Evolutionary conservation across 441 rosid species (phyloP), one percentile per base, ranked within the genome.

Genomic region (Sinapis alba): DNA sequence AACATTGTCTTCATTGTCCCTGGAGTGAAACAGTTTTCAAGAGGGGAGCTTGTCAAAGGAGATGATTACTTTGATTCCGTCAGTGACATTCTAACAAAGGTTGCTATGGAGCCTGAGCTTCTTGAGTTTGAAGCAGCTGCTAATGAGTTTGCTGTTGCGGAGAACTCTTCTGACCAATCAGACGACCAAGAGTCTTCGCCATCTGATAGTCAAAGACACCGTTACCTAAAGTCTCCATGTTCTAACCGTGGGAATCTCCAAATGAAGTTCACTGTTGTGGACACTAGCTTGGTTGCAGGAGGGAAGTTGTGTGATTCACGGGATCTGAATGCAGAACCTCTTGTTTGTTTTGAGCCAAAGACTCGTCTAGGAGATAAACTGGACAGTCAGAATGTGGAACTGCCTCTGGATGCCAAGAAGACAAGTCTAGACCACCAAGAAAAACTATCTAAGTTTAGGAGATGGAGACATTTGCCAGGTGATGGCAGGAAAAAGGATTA

Each of bases 41-140:
- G 84, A 81, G 80, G 86, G 64, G 77, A 86, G 77, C 94, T 85
- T 73, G 82, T 84, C 58, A 92, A 86, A 82, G 94, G 94, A 24
- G 77, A 81, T 26, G 87, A 89, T 69, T 92, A 90, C 84, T 92
- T 87, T 68, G 96, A 90, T 79, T 92, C 97, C 6, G 74, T 90
- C 63, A 85, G 86, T 76, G 96, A 90, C 80, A 88, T 92, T 58
- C 72, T 92, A 78, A 84, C 74, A 71, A 89, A 87, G 79, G 91
- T 92, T 53, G 96, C 84, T 45, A 71, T 87, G 4, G 93, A 90
- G 74, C 97, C 97, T 21, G 78, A 79, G 28, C 91, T 92, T 71
- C 78, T 90, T 47, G 93, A 90, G 69, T 83, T 87, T 72, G 88
- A 87, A 83, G 11, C 36, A 1, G 36, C 11, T 3, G 36, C 36